phyloP scores from a whole-genome alignment of 108 stramenopile genomes.

The Pseudonitzschia pungens region DNA sequence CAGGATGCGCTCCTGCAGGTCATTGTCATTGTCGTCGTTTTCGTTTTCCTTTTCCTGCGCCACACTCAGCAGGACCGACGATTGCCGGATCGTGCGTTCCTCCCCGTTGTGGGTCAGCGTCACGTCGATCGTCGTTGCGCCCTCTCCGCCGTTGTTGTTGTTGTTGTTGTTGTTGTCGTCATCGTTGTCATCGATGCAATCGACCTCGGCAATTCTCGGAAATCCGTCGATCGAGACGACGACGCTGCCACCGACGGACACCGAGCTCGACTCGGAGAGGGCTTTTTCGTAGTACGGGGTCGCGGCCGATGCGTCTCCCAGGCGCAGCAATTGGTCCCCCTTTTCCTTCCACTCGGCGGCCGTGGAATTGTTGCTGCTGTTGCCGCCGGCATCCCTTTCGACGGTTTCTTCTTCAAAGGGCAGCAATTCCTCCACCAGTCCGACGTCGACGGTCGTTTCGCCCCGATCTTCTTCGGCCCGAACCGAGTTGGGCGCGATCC shows the following conservation, averaged over 20 bases:
- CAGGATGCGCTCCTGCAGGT: constrained; percentile 54
- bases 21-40: constrained; percentile 11
- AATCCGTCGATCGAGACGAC: constrained; percentile 45
- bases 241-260: constrained; percentile 42
- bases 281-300: constrained; percentile 64
- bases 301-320: constrained; percentile 57
- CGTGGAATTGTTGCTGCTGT: background rate
- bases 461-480: background rate
- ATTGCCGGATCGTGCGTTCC: constrained; percentile 38
- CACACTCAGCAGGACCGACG: constrained; percentile 41
- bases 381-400: too few relatives aligned
- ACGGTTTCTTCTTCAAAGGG: constrained; percentile 39
- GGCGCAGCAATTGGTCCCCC: constrained; percentile 54
- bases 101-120: constrained; percentile 30
- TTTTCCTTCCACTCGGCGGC: constrained; percentile 43
- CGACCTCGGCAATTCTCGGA: constrained; percentile 59
- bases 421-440: constrained; percentile 22
- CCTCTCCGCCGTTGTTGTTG: too few relatives aligned
- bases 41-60: constrained; percentile 21
- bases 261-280: constrained; percentile 31
- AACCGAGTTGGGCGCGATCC: constrained; percentile 17
- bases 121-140: constrained; percentile 38
- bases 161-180: too few relatives aligned
- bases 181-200: constrained; percentile 51
- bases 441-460: constrained; percentile 16